These are phyloP conservation scores for Coemansia sp. DNA, from an alignment of 192 early-diverging fungal genomes.

Conservation along the genomic window DNA sequence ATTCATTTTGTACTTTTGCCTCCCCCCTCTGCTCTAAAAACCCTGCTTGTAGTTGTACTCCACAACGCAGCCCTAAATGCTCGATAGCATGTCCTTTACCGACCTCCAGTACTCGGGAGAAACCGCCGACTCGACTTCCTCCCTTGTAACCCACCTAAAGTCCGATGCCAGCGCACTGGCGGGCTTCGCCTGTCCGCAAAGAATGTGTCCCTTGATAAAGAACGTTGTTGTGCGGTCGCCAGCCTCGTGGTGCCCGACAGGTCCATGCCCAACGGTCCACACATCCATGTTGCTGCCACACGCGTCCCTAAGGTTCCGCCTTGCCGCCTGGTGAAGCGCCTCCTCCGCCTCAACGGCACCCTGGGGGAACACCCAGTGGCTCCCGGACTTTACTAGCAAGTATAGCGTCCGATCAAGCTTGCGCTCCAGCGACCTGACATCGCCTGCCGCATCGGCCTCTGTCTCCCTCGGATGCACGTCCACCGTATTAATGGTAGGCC, in stretches of 20 bases:
- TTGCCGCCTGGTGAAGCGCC: slow-evolving; percentile 75
- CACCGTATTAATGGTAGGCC: slow-evolving; percentile 42
- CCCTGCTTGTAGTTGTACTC: background rate
- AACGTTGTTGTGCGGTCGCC: slow-evolving; percentile 64
- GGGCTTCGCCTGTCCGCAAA: slow-evolving; percentile 67
- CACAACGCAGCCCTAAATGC: slow-evolving; percentile 9
- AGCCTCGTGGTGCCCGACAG: slow-evolving; percentile 69
- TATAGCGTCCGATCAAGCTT: slow-evolving; percentile 76
- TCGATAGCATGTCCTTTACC: slow-evolving; percentile 49
- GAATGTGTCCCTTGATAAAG: slow-evolving; percentile 84
- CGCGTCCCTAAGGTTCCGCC: slow-evolving; percentile 66
- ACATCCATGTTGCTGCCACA: slow-evolving; percentile 79
- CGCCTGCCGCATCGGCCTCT: slow-evolving; percentile 65
- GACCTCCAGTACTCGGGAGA: slow-evolving; percentile 47
- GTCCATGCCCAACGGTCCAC: slow-evolving; percentile 86
- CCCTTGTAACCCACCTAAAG: slow-evolving; percentile 53
- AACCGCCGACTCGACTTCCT: slow-evolving; percentile 41
- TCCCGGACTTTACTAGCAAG: slow-evolving; percentile 73
- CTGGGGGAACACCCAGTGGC: slow-evolving; percentile 76
- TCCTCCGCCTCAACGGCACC: slow-evolving; percentile 66
- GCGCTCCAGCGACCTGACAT: slow-evolving; percentile 76
- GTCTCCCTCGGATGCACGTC: slow-evolving; percentile 61
- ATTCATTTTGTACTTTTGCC: background rate
- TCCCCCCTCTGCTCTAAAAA: background rate
- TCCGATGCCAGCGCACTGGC: slow-evolving; percentile 22